phyloP scores from a whole-genome alignment of 345 rosid species.

The Euphorbia tirucalli region DNA sequence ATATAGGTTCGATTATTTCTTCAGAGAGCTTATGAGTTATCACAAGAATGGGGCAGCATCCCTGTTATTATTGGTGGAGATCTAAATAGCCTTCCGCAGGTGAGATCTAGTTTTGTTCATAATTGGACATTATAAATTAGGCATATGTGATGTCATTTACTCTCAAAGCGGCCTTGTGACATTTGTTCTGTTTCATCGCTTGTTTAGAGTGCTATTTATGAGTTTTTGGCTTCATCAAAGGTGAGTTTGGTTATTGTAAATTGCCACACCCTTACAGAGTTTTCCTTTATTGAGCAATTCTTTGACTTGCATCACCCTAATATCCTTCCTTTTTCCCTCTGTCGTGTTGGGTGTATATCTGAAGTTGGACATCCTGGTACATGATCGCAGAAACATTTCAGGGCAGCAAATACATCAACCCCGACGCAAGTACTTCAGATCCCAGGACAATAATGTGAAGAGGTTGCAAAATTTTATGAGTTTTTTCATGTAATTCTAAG shows the following conservation, averaged over 20 bases:
- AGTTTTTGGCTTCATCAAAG: conserved; percentile 74
- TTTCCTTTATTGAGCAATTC: neutral
- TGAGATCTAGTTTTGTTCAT: conserved; percentile 25
- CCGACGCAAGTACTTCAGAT: conserved; percentile 29
- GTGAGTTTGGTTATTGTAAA: conserved; percentile 39
- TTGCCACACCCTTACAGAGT: neutral
- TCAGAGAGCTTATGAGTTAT: conserved; percentile 71
- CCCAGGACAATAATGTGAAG: conserved; percentile 23
- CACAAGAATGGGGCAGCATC: conserved; percentile 74
- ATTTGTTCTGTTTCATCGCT: conserved; percentile 23
- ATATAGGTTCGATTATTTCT: conserved; percentile 69
- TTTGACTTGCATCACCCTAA: neutral
- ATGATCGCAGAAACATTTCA: conserved; percentile 66
- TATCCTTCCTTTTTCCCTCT: conserved; percentile 1
- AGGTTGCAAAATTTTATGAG: conserved; percentile 27
- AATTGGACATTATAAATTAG: conserved; percentile 4
- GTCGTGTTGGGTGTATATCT: conserved; percentile 16
- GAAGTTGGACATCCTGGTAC: conserved; percentile 64
- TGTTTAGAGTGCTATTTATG: conserved; percentile 82
- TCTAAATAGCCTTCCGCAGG: conserved; percentile 79
- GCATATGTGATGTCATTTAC: neutral
- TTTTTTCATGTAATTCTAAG: neutral
- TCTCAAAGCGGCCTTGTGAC: conserved; percentile 14
- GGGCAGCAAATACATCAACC: conserved; percentile 50
- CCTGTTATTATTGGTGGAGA: conserved; percentile 82